Evolutionary conservation across 2,329 filamentous ascomycete genomes (phyloP), one percentile per base, ranked within the genome.

Genomic region (Monilinia polystroma): DNA sequence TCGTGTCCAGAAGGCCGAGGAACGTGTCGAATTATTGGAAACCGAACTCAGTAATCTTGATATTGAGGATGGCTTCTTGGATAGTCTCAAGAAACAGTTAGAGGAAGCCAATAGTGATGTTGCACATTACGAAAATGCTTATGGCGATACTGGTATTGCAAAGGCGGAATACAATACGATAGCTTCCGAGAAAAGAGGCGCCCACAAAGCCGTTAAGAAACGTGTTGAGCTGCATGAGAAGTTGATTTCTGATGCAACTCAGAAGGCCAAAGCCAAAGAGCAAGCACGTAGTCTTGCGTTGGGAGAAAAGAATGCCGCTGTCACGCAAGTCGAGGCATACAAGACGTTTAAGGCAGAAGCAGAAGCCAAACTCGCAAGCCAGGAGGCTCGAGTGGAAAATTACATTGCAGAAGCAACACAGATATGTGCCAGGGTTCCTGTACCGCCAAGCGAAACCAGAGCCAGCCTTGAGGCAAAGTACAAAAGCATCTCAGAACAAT

Each of bases 31-130:
- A 64, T 70, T 77, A 68, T 73, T 84, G 57, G 73, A 85, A 43
- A 84, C 86, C 64, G 85, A 87, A 55, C 81, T 96, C 51, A 87
- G 92, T 69, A 82, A 80, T 35, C 85, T 86, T 57, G 84, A 90
- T 68, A 88, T 89, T 3, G 85, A 87, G 65, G 91, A 92, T 74
- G 88, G 85, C 59, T 83, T 83, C 63, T 79, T 94, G 0, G 83
- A 87, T 56, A 79, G 79, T 16, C 79, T 92, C 2, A 84, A 84
- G 65, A 77, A 80, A 20, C 80, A 86, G 58, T 81, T 96, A 1
- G 78, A 81, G 66, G 85, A 87, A 10, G 76, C 77, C 3, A 76
- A 82, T 69, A 77, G 78, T 16, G 74, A 80, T 52, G 74, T 79
- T 29, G 78, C 82, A 1, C 80, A 83, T 58, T 80, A 84, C 35